These are phyloP conservation scores for Pholiota microspora DNA, from an alignment of 768 basidiomycete species.

Conservation along the genomic window DNA sequence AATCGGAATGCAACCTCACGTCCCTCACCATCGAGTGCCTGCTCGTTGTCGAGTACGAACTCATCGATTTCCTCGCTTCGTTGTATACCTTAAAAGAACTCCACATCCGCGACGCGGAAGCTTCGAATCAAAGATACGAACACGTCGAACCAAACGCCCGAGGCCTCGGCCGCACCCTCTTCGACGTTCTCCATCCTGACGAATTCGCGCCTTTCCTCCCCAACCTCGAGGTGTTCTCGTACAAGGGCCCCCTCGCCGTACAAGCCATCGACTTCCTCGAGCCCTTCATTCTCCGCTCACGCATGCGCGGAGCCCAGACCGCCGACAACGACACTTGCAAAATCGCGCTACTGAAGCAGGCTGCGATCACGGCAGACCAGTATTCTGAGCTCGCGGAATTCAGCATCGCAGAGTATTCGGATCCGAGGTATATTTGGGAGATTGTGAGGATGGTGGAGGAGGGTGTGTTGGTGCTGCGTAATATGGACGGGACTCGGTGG, in stretches of 20 bases:
- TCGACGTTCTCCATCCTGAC: constrained; percentile 16
- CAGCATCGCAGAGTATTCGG: constrained; percentile 16
- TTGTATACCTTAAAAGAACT: constrained; percentile 7
- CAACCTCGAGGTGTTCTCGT: constrained; percentile 10
- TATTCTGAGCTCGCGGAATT: constrained; percentile 7
- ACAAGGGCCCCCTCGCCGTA: constrained; percentile 11
- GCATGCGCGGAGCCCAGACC: constrained; percentile 4
- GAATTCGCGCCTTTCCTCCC: constrained; percentile 12
- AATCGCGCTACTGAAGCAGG: constrained; percentile 10
- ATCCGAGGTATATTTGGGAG: constrained; percentile 17
- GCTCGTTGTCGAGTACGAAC: constrained; percentile 9
- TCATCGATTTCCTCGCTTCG: constrained; percentile 11
- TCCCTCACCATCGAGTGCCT: constrained; percentile 10
- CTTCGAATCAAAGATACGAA: background rate
- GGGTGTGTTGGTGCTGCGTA: constrained; percentile 9
- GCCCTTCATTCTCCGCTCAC: constrained; percentile 15
- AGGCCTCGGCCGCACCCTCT: constrained; percentile 13
- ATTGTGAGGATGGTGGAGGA: constrained; percentile 14
- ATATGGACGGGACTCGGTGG: constrained; percentile 13
- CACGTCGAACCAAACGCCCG: background rate
- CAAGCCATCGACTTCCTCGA: constrained; percentile 19
- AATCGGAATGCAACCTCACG: constrained; percentile 11
- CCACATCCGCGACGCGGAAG: constrained; percentile 3
- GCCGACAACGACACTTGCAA: background rate
- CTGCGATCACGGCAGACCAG: constrained; percentile 11